These are phyloP conservation scores for Amanita polypyramis DNA, from an alignment of 768 basidiomycete species.

Conservation along the genomic window DNA sequence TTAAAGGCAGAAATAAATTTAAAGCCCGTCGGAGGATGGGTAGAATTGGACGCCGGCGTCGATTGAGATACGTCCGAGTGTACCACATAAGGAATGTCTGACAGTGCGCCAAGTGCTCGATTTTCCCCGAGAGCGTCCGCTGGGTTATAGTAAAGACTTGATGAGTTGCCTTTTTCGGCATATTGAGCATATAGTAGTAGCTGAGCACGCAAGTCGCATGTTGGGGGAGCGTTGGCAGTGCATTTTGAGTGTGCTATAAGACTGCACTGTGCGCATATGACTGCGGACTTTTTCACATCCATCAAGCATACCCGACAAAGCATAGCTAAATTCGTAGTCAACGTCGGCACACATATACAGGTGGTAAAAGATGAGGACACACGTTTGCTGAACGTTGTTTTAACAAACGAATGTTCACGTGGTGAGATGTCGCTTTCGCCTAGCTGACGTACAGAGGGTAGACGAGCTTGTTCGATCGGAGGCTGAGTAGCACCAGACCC, in stretches of 20 bases:
- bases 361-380: constrained; percentile 21
- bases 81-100: constrained; percentile 44
- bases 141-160: constrained; percentile 42
- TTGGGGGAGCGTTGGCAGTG: constrained; percentile 59
- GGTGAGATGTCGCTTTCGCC: constrained; percentile 45
- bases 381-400: constrained; percentile 91
- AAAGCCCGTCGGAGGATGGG: constrained; percentile 47
- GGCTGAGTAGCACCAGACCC: constrained; percentile 22
- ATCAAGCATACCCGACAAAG: constrained; percentile 74
- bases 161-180: constrained; percentile 54
- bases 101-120: constrained; percentile 36
- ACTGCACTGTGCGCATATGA: constrained; percentile 83
- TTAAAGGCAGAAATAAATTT: constrained; percentile 58
- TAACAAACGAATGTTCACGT: constrained; percentile 76
- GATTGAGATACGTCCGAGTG: constrained; percentile 18
- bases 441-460: constrained; percentile 26
- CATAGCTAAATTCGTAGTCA: constrained; percentile 46
- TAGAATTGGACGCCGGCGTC: constrained; percentile 22
- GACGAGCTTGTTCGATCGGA: constrained; percentile 28
- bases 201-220: constrained; percentile 75
- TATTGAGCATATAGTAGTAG: constrained; percentile 72
- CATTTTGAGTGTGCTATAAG: constrained; percentile 83
- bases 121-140: constrained; percentile 31
- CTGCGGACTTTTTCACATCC: constrained; percentile 76
- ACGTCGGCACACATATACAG: constrained; percentile 8